phyloP scores from a whole-genome alignment of 495 filamentous ascomycete genomes.

The Evansstolkia leycettana region DNA sequence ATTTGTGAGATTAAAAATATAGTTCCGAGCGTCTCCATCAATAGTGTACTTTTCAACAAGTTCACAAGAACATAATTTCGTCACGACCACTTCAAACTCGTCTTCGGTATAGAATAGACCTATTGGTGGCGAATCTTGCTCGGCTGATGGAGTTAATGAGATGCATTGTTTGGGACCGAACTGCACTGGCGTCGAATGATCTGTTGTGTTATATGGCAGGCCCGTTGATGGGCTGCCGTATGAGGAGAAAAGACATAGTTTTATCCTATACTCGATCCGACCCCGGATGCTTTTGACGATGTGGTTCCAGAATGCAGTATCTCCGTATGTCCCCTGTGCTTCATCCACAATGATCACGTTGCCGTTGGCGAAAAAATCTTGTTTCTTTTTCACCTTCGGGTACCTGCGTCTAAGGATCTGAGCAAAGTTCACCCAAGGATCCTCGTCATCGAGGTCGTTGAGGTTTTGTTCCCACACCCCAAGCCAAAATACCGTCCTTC shows the following conservation, averaged over 20 bases:
- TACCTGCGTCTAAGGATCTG: too few relatives aligned
- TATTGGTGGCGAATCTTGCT: constrained; percentile 3
- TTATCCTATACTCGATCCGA: background rate
- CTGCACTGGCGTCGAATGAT: background rate
- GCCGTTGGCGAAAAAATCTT: too few relatives aligned
- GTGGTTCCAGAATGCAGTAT: background rate
- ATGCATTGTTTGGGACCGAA: constrained; percentile 1
- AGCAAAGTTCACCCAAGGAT: too few relatives aligned
- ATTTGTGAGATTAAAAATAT: constrained; percentile 9
- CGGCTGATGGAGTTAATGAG: constrained; percentile 3
- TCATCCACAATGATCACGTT: background rate
- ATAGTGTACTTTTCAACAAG: background rate
- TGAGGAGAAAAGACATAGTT: constrained; percentile 10
- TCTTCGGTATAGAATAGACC: constrained; percentile 8
- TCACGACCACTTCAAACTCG: constrained; percentile 9
- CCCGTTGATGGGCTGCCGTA: constrained; percentile 8
- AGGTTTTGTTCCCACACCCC: background rate
- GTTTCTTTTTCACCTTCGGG: too few relatives aligned
- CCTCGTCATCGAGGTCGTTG: background rate
- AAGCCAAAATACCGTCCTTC: too few relatives aligned
- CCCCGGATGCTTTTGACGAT: background rate
- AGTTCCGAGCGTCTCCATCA: constrained; percentile 6
- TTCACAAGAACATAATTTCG: background rate
- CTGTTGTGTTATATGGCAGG: too few relatives aligned
- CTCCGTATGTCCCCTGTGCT: background rate